These are phyloP conservation scores for Yarrowia deformans DNA, from an alignment of 805 yeast genomes.

Conservation along the genomic window DNA sequence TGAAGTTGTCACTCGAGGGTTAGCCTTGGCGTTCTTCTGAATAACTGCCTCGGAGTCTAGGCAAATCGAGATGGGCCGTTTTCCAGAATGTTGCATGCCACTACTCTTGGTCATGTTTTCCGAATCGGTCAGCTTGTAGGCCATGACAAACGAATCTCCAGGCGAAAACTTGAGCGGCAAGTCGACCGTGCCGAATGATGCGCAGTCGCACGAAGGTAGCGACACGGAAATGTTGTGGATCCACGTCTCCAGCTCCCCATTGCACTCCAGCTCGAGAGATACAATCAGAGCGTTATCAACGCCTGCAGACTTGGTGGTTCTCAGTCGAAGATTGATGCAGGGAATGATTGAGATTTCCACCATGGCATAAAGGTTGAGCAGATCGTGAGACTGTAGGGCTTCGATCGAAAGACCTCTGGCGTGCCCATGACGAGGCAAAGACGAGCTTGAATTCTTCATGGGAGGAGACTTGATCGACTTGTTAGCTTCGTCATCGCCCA, in stretches of 20 bases:
- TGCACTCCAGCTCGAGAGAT: slow-evolving; percentile 58
- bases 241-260: slow-evolving; percentile 52
- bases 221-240: slow-evolving; percentile 42
- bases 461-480: slow-evolving; percentile 15
- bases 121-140: slow-evolving; percentile 44
- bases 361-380: slow-evolving; percentile 36
- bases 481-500: slow-evolving; percentile 4
- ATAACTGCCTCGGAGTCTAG: slow-evolving; percentile 27
- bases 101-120: slow-evolving; percentile 18
- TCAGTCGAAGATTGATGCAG: slow-evolving; percentile 56
- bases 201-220: slow-evolving; percentile 46
- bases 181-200: slow-evolving; percentile 42
- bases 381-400: slow-evolving; percentile 9
- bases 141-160: slow-evolving; percentile 48
- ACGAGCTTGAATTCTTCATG: slow-evolving; percentile 5
- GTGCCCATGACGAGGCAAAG: slow-evolving; percentile 23
- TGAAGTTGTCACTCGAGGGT: slow-evolving; percentile 28
- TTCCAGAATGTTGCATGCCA: slow-evolving; percentile 21
- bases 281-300: slow-evolving; percentile 56
- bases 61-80: slow-evolving; percentile 21
- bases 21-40: slow-evolving; percentile 5
- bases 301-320: slow-evolving; percentile 60
- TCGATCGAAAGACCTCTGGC: slow-evolving; percentile 34
- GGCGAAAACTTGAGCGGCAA: slow-evolving; percentile 47
- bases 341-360: slow-evolving; percentile 48